Conservation (phyloP, 306 rosid genomes). For the Lathyrus sativus region DNA sequence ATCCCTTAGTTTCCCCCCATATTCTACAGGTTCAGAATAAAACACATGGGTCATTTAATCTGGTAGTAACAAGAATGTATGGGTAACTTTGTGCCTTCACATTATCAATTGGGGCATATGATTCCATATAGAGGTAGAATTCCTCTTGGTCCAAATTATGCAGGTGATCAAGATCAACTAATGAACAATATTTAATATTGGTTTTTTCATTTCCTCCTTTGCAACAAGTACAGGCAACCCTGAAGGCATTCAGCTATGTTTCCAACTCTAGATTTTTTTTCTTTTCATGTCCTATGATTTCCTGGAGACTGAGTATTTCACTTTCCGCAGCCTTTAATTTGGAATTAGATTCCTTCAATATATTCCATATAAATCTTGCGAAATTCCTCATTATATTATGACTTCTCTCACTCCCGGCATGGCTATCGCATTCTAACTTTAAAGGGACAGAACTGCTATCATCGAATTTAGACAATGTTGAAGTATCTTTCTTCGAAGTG, state of each 20-base stretch:
- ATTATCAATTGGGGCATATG: too few species aligned
- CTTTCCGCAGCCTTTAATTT: constrained; percentile 65
- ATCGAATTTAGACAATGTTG: constrained; percentile 39
- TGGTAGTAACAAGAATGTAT: too few species aligned
- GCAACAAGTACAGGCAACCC: constrained; percentile 56
- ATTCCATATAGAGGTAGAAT: too few species aligned
- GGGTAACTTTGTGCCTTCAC: too few species aligned
- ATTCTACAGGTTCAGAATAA: too few species aligned
- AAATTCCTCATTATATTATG: constrained; percentile 65
- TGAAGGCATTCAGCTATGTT: constrained; percentile 49
- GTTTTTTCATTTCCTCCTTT: constrained; percentile 39
- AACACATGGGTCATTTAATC: too few species aligned
- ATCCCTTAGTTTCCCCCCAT: too few species aligned
- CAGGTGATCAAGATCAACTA: constrained; percentile 46
- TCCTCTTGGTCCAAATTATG: constrained; percentile 56
- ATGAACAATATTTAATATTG: constrained; percentile 50
- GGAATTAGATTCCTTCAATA: constrained; percentile 62
- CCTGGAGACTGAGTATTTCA: constrained; percentile 58
- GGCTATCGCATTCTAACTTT: constrained; percentile 34
- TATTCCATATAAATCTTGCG: constrained; percentile 68
- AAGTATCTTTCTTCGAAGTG: too few species aligned
- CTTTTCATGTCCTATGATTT: constrained; percentile 56
- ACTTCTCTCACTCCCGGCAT: constrained; percentile 51
- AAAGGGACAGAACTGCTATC: constrained; percentile 31
- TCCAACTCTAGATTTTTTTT: constrained; percentile 52